Evolutionary conservation across 345 rosid species (phyloP), one percentile per base, ranked within the genome.

Genomic region (Conringia planisiliqua): DNA sequence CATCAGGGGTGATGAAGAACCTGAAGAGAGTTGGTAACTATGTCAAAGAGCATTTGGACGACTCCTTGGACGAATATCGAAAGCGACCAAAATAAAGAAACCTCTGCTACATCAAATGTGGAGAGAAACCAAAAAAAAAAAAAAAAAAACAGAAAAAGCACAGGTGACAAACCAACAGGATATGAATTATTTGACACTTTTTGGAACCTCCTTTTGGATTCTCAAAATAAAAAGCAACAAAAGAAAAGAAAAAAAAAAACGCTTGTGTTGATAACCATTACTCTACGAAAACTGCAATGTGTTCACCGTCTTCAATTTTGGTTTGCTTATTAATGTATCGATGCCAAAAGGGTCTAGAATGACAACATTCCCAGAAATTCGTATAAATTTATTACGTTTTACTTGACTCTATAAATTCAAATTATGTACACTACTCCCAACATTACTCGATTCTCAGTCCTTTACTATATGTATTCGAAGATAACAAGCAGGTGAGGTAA

Each of bases 1-100:
- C 90, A 4, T 75, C 85, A 14, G 90, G 93, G 43, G 89, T 88
- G 73, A 77, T 86, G 38, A 83, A 71, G 77, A 85, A 86, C 83
- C 62, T 84, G 84, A 77, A 74, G 48, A 83, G 82, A 81, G 88
- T 88, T 16, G 90, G 88, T 65, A 82, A 70, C 61, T 78, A 85
- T 58, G 14, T 88, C n/a, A 88, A 88, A 75, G 83, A 83, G 48
- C 78, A 83, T 2, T 4, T 88, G 44, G 86, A 85, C 39, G 88
- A 88, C 36, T 55, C 84, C 38, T 36, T 85, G 62, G 83, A 70
- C 73, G 87, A 88, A 17, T 78, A 69, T 70, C 80, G 86, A 44
- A 82, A 86, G 80, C 79, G 86, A 58, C 87, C 86, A 3, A 88
- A 88, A 76, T 88, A 78, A 85, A 62, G 18, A 9, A 22, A 36